Base-by-base conservation (phyloP, 2,329 filamentous ascomycete species). In the Diaporthe batatas region DNA sequence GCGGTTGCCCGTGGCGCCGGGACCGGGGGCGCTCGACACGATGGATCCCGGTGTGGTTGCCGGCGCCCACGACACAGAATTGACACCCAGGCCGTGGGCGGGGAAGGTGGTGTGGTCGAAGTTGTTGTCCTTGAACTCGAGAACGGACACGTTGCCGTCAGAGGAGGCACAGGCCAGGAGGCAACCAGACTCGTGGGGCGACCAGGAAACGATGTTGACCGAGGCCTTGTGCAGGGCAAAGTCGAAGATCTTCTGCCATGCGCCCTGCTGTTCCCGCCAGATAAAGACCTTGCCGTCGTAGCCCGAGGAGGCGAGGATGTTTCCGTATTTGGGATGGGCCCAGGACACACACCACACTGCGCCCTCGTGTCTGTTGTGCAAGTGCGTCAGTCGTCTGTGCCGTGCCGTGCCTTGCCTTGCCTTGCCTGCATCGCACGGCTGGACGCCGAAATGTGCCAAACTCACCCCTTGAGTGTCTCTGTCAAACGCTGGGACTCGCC, bases 221-320 rank as follows among this genome's bases (percentile, higher is more conserved):
- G 93, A 96, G 65, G 96, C 96, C 82, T 96, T 97, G 90, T 98
- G 96, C 70, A 96, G 90, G 75, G 93, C 92, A 81, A 97, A 97
- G 80, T 97, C 94, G 86, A 96, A 97, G 82, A 98, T 94, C 81
- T 93, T 92, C 79, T 95, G 93, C 93, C 93, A 95, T 78, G 90
- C 86, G 77, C 87, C 89, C 78, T 84, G 86, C 82, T 95, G 92
- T 84, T 99, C 96, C 82, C 95, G 94, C 95, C 96, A 99, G 88
- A 99, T 97, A 83, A 98, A 91, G 77, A 99, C 96, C 84, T 98
- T 98, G 84, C 96, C 96, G 84, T 99, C 96, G 86, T 98, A 99
- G 77, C 94, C 94, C 68, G 95, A 94, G 75, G 94, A 97, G 71
- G 96, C 96, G 74, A 99, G 92, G 81, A 99, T 98, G 82, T 96